Percentiles rank a stretch among this genome's conserved stretches.
These are phyloP conservation scores for Starmerella apicola DNA, from an alignment of 805 yeast species.

Conservation along the genomic window DNA sequence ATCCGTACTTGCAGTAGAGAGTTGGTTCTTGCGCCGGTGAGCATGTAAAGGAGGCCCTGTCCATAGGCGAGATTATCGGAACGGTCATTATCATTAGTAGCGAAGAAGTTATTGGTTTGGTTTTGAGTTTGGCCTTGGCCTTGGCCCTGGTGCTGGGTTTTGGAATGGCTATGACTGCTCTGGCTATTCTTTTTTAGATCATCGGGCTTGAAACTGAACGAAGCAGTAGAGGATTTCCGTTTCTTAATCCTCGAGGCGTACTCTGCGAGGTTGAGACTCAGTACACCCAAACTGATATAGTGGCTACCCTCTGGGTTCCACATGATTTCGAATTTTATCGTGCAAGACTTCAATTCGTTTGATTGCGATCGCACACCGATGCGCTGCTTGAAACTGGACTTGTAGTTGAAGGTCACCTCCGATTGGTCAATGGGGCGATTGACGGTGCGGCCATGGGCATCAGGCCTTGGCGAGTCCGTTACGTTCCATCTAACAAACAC, in stretches of 20 bases:
- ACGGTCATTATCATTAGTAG: too few species aligned
- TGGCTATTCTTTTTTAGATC: background rate
- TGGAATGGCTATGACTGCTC: background rate
- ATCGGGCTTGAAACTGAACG: too few species aligned
- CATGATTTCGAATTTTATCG: slow-evolving; percentile 34
- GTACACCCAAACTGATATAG: slow-evolving; percentile 47
- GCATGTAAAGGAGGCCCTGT: slow-evolving; percentile 44
- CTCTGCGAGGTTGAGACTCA: slow-evolving; percentile 60
- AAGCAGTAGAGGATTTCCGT: background rate
- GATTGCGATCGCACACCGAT: slow-evolving; percentile 29
- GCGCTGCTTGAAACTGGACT: slow-evolving; percentile 31
- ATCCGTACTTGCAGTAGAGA: slow-evolving; percentile 40
- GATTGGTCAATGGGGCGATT: slow-evolving; percentile 38
- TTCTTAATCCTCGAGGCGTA: slow-evolving; percentile 40
- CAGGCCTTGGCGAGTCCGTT: slow-evolving; percentile 37
- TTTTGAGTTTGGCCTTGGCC: background rate
- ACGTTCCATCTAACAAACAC: slow-evolving; percentile 55
- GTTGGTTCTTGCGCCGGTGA: slow-evolving; percentile 71
- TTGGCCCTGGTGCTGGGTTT: background rate
- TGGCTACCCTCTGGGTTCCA: slow-evolving; percentile 31
- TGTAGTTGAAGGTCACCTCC: slow-evolving; percentile 39
- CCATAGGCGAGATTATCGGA: too few species aligned
- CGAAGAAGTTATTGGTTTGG: background rate
- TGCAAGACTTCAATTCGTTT: slow-evolving; percentile 29
- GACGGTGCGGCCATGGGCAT: slow-evolving; percentile 37